Base-by-base conservation (phyloP, 371 early-diverging fungal genomes). In the Zychaea mexicana region DNA sequence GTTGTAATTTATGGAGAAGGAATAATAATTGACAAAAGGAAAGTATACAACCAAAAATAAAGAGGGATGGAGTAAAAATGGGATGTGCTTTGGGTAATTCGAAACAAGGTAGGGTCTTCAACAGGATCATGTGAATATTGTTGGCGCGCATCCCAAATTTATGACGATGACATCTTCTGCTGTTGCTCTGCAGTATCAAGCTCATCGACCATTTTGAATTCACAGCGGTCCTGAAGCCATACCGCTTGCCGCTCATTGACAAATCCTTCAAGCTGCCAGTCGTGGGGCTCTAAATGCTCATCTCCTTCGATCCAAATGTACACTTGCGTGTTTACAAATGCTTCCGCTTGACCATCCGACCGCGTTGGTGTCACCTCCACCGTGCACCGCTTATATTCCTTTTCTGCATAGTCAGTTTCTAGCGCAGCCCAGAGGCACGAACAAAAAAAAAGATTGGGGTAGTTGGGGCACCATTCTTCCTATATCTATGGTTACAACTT, bases 291-390 rank as follows among this genome's bases (percentile, higher is more conserved):
- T 4, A 81, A 31, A 7, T 69, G 55, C 1, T 57, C 17, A 4
- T 54, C 19, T n/a, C 71, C 73, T 15, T 63, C 78, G 52, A 67
- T 69, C 69, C 73, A 81, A n/a, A 74, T 47, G 60, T 81, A 81
- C n/a, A 64, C 70, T 28, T 72, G 64, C 12, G 73, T 67, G 26
- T 65, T 52, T 19, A 69, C 57, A 0, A 9, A 1, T 32, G 15
- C 13, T 22, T 52, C 54, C 28, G 8, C 21, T 39, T 45, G 31
- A 15, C 55, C 19, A 26, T 55, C 42, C 30, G 42, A 7, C n/a
- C n/a, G 13, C 15, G 27, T 27, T 24, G 38, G 12, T 1, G 45
- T 47, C 1, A 73, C 81, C 27, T 47, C 33, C 10, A 68, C 70
- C 4, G 60, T 28, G 9, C 36, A 45, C n/a, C 81, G 76, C 2